Base-by-base conservation (phyloP, 352 stramenopile genomes). In the Phytophthora pinifolia region DNA sequence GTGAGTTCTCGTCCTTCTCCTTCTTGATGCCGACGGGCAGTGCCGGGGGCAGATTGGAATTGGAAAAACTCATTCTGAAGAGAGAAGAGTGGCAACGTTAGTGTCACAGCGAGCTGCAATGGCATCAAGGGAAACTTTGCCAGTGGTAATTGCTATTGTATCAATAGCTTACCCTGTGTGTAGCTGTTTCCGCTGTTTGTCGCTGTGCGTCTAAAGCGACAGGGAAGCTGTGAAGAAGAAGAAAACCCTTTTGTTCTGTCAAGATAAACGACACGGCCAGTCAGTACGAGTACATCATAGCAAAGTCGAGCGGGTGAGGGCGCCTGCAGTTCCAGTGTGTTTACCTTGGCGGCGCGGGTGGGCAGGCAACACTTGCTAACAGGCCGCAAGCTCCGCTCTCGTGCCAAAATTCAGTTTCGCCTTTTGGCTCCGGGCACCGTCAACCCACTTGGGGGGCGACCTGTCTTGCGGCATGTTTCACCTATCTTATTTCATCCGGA, bases 21-120 rank as follows among this genome's bases (percentile, higher is more conserved):
- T 70, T 74, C 63, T 91, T 91, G 55, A 91, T 91, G 38, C 74
- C 59, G 47, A 89, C 70, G 7, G 81, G 78, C 68, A 87, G 72
- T 10, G 78, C 75, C 29, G 78, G 81, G 37, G 79, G 81, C 49
- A 91, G 58, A 52, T 75, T 61, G 25, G 70, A 66, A 58, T 81
- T 86, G 15, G 75, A 57, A 33, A 67, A 65, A 31, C 68, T 74
- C 68, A 77, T 79, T 57, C 54, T 59, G 32, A 12, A 58, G 42
- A 31, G 18, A 17, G 9, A 35, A 41, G 34, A 32, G 27, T 10
- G 35, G 54, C 29, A 27, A 27, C 22, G 22, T 27, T 27, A 27
- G 22, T 27, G 22, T 27, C 22, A 27, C 22, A 4, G 22, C 22
- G 22, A 27, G 22, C 6, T 46, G 25, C 14, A 49, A 49, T n/a